A percentile compares a stretch with the other conserved stretches of the same genome.
Evolutionary conservation across 345 rosid species (phyloP).

Genomic region (Arabis hirsuta): DNA sequence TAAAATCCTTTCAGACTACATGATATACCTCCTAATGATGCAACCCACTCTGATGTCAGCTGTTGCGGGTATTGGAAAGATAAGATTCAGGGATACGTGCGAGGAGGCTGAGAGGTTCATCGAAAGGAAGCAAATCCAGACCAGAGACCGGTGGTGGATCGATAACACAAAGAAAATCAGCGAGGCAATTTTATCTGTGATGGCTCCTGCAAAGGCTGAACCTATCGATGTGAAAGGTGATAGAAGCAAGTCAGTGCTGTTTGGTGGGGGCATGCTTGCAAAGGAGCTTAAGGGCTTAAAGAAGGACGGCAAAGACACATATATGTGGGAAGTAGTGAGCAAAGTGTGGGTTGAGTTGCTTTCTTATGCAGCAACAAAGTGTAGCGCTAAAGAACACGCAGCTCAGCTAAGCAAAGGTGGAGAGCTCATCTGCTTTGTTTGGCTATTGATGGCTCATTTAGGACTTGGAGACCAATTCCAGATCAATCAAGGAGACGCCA

Average conservation of each 20-base stretch:
- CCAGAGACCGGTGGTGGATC: too few relatives aligned
- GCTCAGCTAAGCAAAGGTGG: conserved; percentile 67
- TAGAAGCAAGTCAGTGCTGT: conserved; percentile 58
- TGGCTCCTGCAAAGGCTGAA: conserved; percentile 38
- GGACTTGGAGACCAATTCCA: conserved; percentile 65
- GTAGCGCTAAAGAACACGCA: conserved; percentile 59
- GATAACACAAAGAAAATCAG: conserved; percentile 19
- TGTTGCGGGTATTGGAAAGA: conserved; percentile 53
- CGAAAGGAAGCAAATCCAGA: background rate
- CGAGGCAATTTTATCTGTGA: conserved; percentile 20
- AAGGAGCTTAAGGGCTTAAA: conserved; percentile 39
- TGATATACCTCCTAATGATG: conserved; percentile 55
- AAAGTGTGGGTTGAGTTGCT: conserved; percentile 63
- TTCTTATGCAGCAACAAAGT: conserved; percentile 59
- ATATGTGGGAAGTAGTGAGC: conserved; percentile 56
- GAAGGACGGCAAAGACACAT: background rate
- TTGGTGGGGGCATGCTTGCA: conserved; percentile 58
- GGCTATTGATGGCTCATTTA: conserved; percentile 79
- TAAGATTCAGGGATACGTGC: conserved; percentile 54
- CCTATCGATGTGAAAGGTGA: conserved; percentile 57
- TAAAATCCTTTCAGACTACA: conserved; percentile 56
- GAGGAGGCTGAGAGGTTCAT: conserved; percentile 51
- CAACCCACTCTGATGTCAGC: conserved; percentile 55
- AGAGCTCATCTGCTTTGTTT: conserved; percentile 55
- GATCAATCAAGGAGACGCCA: conserved; percentile 57